These are phyloP conservation scores for Arxiozyma heterogenica DNA, from an alignment of 1,139 yeast genomes.

Conservation along the genomic window DNA sequence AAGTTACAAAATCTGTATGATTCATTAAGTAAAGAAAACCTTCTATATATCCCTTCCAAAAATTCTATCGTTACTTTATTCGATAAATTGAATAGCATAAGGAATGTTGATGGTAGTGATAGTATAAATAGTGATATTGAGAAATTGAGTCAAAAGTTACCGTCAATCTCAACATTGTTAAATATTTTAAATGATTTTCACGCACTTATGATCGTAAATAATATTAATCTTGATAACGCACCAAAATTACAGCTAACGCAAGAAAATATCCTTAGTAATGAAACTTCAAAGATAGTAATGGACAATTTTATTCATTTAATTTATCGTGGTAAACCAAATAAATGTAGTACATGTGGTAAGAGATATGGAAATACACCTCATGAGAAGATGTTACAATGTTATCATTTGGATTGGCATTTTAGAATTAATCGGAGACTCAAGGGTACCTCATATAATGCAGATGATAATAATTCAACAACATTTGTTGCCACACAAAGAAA, in stretches of 20 bases:
- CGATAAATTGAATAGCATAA: conserved; percentile 13
- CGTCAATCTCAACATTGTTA: conserved; percentile 19
- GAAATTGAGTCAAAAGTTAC: conserved; percentile 12
- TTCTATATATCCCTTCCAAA: conserved; percentile 21
- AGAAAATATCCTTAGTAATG: conserved; percentile 20
- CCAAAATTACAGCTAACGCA: conserved; percentile 25
- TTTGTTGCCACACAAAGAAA: conserved; percentile 24
- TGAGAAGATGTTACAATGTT: conserved; percentile 47
- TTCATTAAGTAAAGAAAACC: conserved; percentile 18
- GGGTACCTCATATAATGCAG: conserved; percentile 34
- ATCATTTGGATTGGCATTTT: conserved; percentile 94
- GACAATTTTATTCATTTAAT: conserved; percentile 25
- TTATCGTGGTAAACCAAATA: conserved; percentile 48
- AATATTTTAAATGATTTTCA: conserved; percentile 27
- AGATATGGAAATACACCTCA: conserved; percentile 58
- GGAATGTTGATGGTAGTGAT: conserved; percentile 2
- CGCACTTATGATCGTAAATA: conserved; percentile 24
- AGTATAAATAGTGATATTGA: neutral
- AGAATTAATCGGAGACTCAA: conserved; percentile 75
- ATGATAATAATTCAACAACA: conserved; percentile 18
- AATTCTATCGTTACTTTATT: conserved; percentile 25
- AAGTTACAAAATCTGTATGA: conserved; percentile 20
- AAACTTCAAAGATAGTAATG: conserved; percentile 19
- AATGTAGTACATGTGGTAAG: conserved; percentile 86
- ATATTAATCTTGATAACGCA: conserved; percentile 24